These are phyloP conservation scores for Penicillium sp. DNA, from an alignment of 2,329 filamentous ascomycete species.

Conservation along the genomic window DNA sequence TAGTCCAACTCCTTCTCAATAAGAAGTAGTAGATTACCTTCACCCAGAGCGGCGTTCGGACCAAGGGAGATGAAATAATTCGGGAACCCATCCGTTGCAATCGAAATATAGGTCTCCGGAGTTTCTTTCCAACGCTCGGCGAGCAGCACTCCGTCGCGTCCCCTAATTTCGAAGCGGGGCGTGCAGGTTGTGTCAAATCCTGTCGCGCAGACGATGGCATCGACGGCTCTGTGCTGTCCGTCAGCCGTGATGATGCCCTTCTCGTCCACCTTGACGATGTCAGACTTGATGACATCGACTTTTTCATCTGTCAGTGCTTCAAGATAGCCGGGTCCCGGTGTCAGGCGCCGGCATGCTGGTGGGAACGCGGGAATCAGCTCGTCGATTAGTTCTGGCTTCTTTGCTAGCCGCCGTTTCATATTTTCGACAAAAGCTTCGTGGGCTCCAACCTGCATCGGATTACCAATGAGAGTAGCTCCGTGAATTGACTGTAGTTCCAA, in stretches of 20 bases:
- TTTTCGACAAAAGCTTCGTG: slow-evolving; percentile 32
- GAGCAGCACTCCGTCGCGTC: slow-evolving; percentile 32
- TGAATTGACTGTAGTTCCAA: slow-evolving; percentile 38
- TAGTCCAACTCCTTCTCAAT: slow-evolving; percentile 41
- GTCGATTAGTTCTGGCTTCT: slow-evolving; percentile 40
- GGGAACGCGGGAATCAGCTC: slow-evolving; percentile 47
- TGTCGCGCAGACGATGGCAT: slow-evolving; percentile 45
- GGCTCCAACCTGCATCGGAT: slow-evolving; percentile 32
- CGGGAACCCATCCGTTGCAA: slow-evolving; percentile 39
- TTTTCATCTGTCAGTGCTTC: slow-evolving; percentile 66
- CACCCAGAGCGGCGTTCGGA: slow-evolving; percentile 37
- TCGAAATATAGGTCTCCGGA: slow-evolving; percentile 41
- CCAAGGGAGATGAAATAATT: slow-evolving; percentile 42
- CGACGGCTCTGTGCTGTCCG: slow-evolving; percentile 36
- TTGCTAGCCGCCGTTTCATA: slow-evolving; percentile 39
- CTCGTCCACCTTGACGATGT: slow-evolving; percentile 51
- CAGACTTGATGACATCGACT: slow-evolving; percentile 61
- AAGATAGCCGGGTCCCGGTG: slow-evolving; percentile 55
- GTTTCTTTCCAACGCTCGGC: slow-evolving; percentile 36
- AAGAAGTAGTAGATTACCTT: slow-evolving; percentile 39
- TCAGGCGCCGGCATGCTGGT: slow-evolving; percentile 49
- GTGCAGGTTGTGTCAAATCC: slow-evolving; percentile 43
- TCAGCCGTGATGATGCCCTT: slow-evolving; percentile 40
- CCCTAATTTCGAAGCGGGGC: slow-evolving; percentile 41
- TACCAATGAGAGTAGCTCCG: slow-evolving; percentile 31